A percentile compares a stretch with the other conserved stretches of the same genome.
phyloP scores from a whole-genome alignment of 148 eudicot species.

The Fagopyrum esculentum region DNA sequence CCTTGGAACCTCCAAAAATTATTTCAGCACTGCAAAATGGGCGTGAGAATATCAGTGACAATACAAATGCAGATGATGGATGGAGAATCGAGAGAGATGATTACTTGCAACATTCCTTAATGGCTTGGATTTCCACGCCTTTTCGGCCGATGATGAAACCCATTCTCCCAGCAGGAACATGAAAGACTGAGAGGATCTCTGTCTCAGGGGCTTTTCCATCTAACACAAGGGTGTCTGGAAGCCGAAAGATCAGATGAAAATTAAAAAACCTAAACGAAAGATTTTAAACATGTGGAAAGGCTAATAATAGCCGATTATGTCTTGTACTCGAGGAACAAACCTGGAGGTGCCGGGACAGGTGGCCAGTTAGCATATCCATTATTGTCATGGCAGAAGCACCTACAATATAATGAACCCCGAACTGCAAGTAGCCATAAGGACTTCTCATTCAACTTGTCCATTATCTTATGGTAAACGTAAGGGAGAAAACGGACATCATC shows the following conservation, averaged over 20 bases:
- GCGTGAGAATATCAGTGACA: not conserved
- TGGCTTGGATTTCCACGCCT: slow-evolving; percentile 64
- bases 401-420: slow-evolving; percentile 86
- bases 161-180: slow-evolving; percentile 86
- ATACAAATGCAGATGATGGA: not conserved
- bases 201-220: slow-evolving; percentile 50
- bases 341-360: slow-evolving; percentile 70
- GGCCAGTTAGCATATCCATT: slow-evolving; percentile 76
- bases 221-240: slow-evolving; percentile 42
- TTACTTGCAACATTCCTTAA: slow-evolving; percentile 77
- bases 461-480: slow-evolving; percentile 72
- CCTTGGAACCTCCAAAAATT: slow-evolving; percentile 78
- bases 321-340: slow-evolving; percentile 24
- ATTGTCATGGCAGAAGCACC: slow-evolving; percentile 73
- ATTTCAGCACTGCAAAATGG: slow-evolving; percentile 68
- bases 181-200: slow-evolving; percentile 68
- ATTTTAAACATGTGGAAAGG: too few relatives aligned
- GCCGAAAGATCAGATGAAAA: not conserved
- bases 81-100: not conserved
- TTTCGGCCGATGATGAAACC: slow-evolving; percentile 63
- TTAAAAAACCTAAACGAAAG: too few relatives aligned
- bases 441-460: slow-evolving; percentile 58
- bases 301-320: not conserved
- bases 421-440: slow-evolving; percentile 83
- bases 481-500: slow-evolving; percentile 95